Evolutionary conservation across 2,329 filamentous ascomycete genomes (phyloP).

Genomic region (Neoscytalidium dimidiatum): DNA sequence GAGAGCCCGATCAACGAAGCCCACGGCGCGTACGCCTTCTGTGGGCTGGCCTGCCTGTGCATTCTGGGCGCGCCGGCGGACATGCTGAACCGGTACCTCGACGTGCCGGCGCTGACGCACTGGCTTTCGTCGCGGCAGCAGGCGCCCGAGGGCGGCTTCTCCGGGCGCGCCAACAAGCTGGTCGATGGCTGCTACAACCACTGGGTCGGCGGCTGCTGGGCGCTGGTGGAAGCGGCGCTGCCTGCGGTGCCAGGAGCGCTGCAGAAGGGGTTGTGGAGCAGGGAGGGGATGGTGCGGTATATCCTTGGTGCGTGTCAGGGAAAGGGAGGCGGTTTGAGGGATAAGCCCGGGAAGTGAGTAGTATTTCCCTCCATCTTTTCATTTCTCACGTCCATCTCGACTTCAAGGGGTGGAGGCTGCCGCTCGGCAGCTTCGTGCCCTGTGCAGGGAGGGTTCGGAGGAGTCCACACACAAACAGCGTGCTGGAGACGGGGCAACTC

Average conservation of each 20-base stretch:
- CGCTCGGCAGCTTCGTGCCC: too few relatives aligned
- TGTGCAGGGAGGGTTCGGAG: too few relatives aligned
- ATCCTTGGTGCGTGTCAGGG: slow-evolving; percentile 85
- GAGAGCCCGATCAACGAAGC: slow-evolving; percentile 84
- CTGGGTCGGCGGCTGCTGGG: slow-evolving; percentile 96
- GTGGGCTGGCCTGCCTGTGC: slow-evolving; percentile 83
- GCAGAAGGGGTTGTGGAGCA: slow-evolving; percentile 64
- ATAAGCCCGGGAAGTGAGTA: slow-evolving; percentile 87
- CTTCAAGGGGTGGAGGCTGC: too few relatives aligned
- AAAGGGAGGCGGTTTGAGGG: slow-evolving; percentile 79
- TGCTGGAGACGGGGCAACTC: too few relatives aligned
- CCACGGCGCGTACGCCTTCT: slow-evolving; percentile 96
- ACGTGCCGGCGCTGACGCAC: slow-evolving; percentile 74
- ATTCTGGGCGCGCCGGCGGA: slow-evolving; percentile 79
- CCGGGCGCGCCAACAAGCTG: slow-evolving; percentile 93
- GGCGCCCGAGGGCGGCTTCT: slow-evolving; percentile 87
- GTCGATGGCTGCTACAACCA: slow-evolving; percentile 98
- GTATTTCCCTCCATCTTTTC: not conserved
- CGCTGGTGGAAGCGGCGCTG: slow-evolving; percentile 79
- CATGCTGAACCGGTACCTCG: slow-evolving; percentile 64
- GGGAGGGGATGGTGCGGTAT: slow-evolving; percentile 83
- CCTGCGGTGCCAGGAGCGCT: slow-evolving; percentile 49
- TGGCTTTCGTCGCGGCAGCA: slow-evolving; percentile 92
- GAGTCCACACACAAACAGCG: too few relatives aligned
- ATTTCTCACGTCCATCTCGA: not conserved